Evolutionary conservation across 2,329 filamentous ascomycete genomes (phyloP).

Genomic region (Fusarium nisikadoi): DNA sequence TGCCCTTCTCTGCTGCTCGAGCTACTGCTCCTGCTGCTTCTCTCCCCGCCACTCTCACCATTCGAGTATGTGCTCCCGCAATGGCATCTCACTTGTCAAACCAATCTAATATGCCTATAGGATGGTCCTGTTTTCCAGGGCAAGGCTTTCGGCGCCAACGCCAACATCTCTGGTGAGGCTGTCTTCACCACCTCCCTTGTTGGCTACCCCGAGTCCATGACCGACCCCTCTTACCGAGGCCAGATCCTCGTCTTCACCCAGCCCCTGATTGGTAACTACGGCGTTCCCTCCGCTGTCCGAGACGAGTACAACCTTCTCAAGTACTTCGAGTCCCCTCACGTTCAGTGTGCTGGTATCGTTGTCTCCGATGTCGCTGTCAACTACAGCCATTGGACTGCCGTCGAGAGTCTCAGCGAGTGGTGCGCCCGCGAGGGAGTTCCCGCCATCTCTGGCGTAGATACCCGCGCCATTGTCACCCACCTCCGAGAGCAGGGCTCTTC

Average conservation of each 20-base stretch:
- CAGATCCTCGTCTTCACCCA: conserved; percentile 99
- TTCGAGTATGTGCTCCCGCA: conserved; percentile 70
- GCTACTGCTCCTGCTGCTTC: conserved; percentile 72
- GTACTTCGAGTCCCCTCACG: conserved; percentile 98
- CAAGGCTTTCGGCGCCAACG: conserved; percentile 94
- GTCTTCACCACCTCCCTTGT: conserved; percentile 99
- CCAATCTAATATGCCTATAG: conserved; percentile 54
- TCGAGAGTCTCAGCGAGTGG: conserved; percentile 93
- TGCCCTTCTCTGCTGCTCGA: conserved; percentile 67
- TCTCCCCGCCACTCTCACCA: conserved; percentile 84
- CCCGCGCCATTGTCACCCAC: conserved; percentile 93
- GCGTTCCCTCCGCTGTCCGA: conserved; percentile 85
- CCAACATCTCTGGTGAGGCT: conserved; percentile 96
- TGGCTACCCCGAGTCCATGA: conserved; percentile 96
- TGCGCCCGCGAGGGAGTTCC: conserved; percentile 96
- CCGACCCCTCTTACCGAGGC: conserved; percentile 86
- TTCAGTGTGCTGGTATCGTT: conserved; percentile 95
- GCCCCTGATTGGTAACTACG: conserved; percentile 98
- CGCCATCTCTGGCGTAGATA: conserved; percentile 96
- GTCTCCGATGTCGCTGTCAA: conserved; percentile 93
- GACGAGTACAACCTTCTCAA: conserved; percentile 92
- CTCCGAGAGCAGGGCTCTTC: conserved; percentile 97
- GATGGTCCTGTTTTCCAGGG: conserved; percentile 96
- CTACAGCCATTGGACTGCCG: conserved; percentile 99
- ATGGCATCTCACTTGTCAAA: too few relatives aligned